Conservation (phyloP, 2,329 filamentous ascomycete species). For the Clonostachys sp. region DNA sequence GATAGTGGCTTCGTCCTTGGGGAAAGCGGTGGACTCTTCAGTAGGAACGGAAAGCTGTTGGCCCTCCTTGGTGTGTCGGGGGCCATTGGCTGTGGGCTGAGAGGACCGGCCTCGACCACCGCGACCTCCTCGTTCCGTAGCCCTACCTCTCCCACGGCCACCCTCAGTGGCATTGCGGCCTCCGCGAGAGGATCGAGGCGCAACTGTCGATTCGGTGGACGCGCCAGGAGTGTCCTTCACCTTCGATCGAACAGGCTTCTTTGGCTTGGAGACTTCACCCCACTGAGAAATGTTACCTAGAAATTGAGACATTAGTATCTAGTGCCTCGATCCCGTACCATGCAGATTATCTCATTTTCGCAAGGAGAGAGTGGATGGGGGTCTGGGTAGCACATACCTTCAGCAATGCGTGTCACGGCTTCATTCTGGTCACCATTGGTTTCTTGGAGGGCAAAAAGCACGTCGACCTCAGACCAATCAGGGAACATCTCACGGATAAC, state of each 20-base stretch:
- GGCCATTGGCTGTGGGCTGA: conserved; percentile 53
- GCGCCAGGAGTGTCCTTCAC: conserved; percentile 52
- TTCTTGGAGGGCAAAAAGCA: conserved; percentile 90
- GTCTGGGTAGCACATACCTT: conserved; percentile 51
- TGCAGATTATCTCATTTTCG: neutral
- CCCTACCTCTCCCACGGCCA: conserved; percentile 58
- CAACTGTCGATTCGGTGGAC: conserved; percentile 44
- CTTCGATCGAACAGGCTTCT: conserved; percentile 72
- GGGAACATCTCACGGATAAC: conserved; percentile 91
- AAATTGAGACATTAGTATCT: neutral
- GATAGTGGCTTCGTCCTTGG: conserved; percentile 28
- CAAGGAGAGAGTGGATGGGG: neutral
- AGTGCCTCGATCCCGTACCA: too few species aligned
- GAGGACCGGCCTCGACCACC: conserved; percentile 56
- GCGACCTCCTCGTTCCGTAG: conserved; percentile 57
- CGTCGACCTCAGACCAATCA: conserved; percentile 92
- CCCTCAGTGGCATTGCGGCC: conserved; percentile 58
- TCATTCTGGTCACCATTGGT: conserved; percentile 72
- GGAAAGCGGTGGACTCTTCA: conserved; percentile 57
- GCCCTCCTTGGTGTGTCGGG: conserved; percentile 47
- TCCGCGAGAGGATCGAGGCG: conserved; percentile 49
- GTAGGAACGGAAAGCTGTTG: conserved; percentile 61
- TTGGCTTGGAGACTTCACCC: conserved; percentile 76
- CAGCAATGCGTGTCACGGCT: conserved; percentile 73
- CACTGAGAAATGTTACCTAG: conserved; percentile 77